Evolutionary conservation across 2,329 filamentous ascomycete species (phyloP).

Genomic region (Cladophialophora psammophila): DNA sequence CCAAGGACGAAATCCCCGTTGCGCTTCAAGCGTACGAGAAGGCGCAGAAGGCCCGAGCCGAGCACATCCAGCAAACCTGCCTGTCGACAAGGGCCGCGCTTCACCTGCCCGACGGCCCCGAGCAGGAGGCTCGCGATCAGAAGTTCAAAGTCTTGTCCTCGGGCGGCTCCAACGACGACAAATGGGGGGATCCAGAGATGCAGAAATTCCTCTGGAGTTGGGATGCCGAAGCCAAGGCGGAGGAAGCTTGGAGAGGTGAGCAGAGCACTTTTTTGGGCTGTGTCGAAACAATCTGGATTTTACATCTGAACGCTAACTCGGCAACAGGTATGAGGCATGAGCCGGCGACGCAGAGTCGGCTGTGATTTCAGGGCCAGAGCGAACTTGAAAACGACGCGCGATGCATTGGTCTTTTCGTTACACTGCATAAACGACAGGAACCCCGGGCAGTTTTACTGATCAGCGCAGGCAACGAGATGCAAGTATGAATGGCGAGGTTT

Average conservation of each 20-base stretch:
- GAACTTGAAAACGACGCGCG: background rate
- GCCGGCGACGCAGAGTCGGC: conserved; percentile 20
- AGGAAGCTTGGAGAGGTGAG: conserved; percentile 52
- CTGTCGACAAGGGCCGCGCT: conserved; percentile 44
- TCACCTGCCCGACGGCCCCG: conserved; percentile 43
- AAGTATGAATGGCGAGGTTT: background rate
- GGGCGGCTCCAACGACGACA: conserved; percentile 62
- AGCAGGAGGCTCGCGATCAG: conserved; percentile 45
- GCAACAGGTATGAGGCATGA: conserved; percentile 7
- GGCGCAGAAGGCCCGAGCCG: conserved; percentile 37
- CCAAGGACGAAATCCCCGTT: conserved; percentile 54
- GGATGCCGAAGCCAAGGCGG: conserved; percentile 65
- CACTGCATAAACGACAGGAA: background rate
- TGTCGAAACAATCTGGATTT: background rate
- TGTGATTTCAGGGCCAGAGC: conserved; percentile 6
- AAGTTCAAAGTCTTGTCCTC: conserved; percentile 61
- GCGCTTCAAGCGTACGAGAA: conserved; percentile 56
- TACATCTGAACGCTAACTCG: background rate
- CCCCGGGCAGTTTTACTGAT: background rate
- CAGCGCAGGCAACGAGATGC: background rate
- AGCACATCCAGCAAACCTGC: conserved; percentile 55
- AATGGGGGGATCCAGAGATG: conserved; percentile 74
- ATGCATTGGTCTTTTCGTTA: background rate
- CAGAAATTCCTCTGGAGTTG: conserved; percentile 71
- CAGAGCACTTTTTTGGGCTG: background rate